Percentiles rank a stretch among this genome's conserved stretches.
Evolutionary conservation across 164 flowering plant genomes (phyloP).

Genomic region (Chimonanthus praecox): DNA sequence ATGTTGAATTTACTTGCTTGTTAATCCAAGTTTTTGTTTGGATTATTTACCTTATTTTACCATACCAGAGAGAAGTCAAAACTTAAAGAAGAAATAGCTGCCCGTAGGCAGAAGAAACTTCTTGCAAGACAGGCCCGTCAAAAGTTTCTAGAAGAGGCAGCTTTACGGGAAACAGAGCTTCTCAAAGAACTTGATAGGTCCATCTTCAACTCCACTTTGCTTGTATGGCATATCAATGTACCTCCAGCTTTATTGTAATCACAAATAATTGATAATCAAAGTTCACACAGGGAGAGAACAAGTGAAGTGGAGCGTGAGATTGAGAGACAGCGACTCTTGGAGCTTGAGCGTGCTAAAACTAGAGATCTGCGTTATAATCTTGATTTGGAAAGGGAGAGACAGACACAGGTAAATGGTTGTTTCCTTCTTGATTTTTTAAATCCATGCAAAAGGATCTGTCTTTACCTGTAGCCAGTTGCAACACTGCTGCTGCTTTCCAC

Average conservation of each 20-base stretch:
- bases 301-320: slow-evolving; percentile 70
- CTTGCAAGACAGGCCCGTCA: slow-evolving; percentile 57
- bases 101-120: slow-evolving; percentile 67
- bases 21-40: slow-evolving; percentile 2
- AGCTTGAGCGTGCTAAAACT: slow-evolving; percentile 78
- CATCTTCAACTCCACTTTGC: slow-evolving; percentile 1
- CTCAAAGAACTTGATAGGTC: slow-evolving; percentile 83
- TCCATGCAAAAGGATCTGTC: too few relatives aligned
- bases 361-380: slow-evolving; percentile 80
- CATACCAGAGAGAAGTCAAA: slow-evolving; percentile 68
- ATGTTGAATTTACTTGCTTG: neutral
- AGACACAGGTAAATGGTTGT: slow-evolving; percentile 51
- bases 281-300: slow-evolving; percentile 49
- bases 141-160: slow-evolving; percentile 70
- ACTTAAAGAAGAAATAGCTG: slow-evolving; percentile 67
- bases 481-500: too few relatives aligned
- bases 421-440: neutral
- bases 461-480: too few relatives aligned
- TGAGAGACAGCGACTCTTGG: slow-evolving; percentile 72
- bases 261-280: neutral
- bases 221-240: neutral
- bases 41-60: slow-evolving; percentile 12
- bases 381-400: slow-evolving; percentile 89
- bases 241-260: neutral
- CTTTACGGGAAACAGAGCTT: slow-evolving; percentile 69